Base-by-base conservation (phyloP, 1,139 yeast genomes). In the Geotrichum reessii region DNA sequence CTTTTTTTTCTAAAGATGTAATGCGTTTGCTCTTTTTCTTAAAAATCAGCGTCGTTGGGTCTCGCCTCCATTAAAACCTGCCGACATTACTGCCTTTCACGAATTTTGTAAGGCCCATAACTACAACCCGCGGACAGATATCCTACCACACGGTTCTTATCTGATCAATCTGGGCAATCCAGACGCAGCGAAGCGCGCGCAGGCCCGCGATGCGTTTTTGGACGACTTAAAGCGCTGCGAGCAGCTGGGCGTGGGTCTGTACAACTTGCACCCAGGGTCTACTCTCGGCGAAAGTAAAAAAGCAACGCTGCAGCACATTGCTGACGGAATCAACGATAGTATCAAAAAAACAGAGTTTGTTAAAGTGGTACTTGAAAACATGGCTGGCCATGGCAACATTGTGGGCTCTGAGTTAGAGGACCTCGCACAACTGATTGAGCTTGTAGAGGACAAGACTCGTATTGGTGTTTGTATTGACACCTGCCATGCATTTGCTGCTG, bases 301-400 rank as follows among this genome's bases (percentile, higher is more conserved):
- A 3, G 81, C 76, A 31, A 89, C 95, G 0, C 74, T 92, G 55
- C 74, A 74, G 55, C 81, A 83, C 58, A 76, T 93, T 63, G 97
- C 98, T 0, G 77, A 78, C 19, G 86, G 87, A 63, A 85, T 93
- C 65, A 93, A 95, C 71, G 78, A 75, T 49, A 97, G 96, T 6
- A 86, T 88, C 51, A 73, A 74, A 33, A 84, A 83, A 59, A 93
- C 99, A 0, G 67, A 73, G 5, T 86, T 84, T 68, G 98, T 93
- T 40, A 90, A 86, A 69, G 85, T 93, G 55, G 96, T 93, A 12
- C 79, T 95, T 60, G 99, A 93, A 70, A 93, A 93, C 69, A 93
- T 95, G 99, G 97, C 99, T 0, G 99, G 99, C 12, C 96, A 91
- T 65, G 97, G 97, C 7, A 87, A 88, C 63, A 78, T 92, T 61